phyloP scores from a whole-genome alignment of 306 rosid genomes.

The Fragaria ananassa region DNA sequence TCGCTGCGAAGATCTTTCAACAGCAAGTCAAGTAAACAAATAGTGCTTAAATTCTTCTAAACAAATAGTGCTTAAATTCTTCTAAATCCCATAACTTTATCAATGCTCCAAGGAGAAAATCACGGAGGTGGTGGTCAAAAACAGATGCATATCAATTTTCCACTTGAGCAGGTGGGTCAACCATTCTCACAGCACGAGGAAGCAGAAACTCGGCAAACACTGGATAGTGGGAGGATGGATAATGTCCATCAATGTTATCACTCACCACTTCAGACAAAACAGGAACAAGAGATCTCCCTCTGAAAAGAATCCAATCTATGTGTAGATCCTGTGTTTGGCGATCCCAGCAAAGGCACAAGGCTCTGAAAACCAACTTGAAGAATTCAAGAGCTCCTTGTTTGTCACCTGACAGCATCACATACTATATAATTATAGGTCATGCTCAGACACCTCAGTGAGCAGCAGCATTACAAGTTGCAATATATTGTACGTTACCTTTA shows the following conservation, averaged over 20 bases:
- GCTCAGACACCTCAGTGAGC: background rate
- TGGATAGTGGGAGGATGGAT: constrained; percentile 95
- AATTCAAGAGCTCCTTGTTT: constrained; percentile 93
- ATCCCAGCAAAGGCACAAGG: constrained; percentile 99
- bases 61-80: constrained; percentile 1
- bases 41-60: constrained; percentile 6
- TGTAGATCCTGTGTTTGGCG: constrained; percentile 98
- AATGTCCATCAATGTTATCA: constrained; percentile 73
- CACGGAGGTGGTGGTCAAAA: background rate
- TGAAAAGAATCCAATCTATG: constrained; percentile 93
- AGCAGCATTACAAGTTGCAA: constrained; percentile 13
- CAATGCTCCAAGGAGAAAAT: background rate
- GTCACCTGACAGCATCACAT: constrained; percentile 54
- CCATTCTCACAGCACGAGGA: constrained; percentile 81
- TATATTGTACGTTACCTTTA: constrained; percentile 58
- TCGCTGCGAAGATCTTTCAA: background rate
- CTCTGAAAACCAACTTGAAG: constrained; percentile 81
- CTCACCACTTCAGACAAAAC: constrained; percentile 87
- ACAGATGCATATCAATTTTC: constrained; percentile 42
- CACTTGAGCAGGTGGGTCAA: constrained; percentile 55
- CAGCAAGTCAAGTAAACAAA: background rate
- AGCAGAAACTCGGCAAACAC: constrained; percentile 89
- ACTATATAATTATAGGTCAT: constrained; percentile 13
- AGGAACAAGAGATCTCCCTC: constrained; percentile 92
- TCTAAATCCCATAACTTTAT: constrained; percentile 2